These are phyloP conservation scores for Diplodia seriata DNA, from an alignment of 2,329 filamentous ascomycete genomes.

Conservation along the genomic window DNA sequence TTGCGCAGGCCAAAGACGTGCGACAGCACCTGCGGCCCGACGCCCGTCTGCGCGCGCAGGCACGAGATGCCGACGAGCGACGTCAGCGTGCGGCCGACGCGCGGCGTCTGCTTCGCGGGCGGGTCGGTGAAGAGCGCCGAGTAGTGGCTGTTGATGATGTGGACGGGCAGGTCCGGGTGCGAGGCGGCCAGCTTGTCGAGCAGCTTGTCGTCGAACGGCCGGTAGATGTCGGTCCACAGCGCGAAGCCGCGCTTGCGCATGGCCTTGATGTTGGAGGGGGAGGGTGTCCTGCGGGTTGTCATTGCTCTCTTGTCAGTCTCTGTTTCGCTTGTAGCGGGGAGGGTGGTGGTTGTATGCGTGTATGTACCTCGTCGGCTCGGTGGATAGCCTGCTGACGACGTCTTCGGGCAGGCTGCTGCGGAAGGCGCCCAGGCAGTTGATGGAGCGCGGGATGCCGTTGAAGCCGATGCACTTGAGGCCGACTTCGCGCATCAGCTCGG, in stretches of 20 bases:
- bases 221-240: constrained; percentile 80
- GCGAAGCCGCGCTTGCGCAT: constrained; percentile 65
- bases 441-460: constrained; percentile 80
- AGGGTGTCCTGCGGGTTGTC: constrained; percentile 33
- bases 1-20: constrained; percentile 84
- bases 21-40: constrained; percentile 80
- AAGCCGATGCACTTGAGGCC: constrained; percentile 80
- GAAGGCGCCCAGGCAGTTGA: constrained; percentile 81
- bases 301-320: constrained; percentile 14
- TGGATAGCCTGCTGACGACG: constrained; percentile 62
- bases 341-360: too few species aligned
- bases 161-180: constrained; percentile 81
- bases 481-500: constrained; percentile 77
- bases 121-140: constrained; percentile 73
- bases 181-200: constrained; percentile 72
- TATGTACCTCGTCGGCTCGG: constrained; percentile 59
- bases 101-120: constrained; percentile 42
- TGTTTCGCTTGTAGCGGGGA: too few species aligned
- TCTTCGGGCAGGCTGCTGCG: constrained; percentile 65
- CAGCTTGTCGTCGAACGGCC: constrained; percentile 75
- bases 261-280: constrained; percentile 58
- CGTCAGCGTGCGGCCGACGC: constrained; percentile 73
- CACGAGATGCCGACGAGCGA: constrained; percentile 77
- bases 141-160: constrained; percentile 79
- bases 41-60: constrained; percentile 78